phyloP scores from a whole-genome alignment of 73 alveolate species.

The Paramecium octaurelia region DNA sequence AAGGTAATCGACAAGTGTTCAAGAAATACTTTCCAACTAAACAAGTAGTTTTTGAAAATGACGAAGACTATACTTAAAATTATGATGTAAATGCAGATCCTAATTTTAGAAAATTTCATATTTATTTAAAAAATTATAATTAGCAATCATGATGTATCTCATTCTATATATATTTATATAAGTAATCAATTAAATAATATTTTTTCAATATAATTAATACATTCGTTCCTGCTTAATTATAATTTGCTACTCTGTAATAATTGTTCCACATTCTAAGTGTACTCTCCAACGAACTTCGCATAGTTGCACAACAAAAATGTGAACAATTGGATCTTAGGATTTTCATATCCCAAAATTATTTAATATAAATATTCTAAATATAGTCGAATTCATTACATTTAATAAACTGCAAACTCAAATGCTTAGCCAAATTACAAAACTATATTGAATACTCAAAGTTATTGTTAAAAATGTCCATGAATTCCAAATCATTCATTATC shows the following conservation, averaged over 20 bases:
- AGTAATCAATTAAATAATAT: neutral
- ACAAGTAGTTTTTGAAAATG: neutral
- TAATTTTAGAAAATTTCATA: neutral
- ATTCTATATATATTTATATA: neutral
- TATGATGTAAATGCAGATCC: neutral
- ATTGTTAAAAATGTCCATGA: neutral
- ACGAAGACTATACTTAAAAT: neutral
- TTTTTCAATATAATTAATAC: neutral
- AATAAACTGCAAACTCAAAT: neutral
- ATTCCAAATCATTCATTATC: neutral
- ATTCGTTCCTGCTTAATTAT: neutral
- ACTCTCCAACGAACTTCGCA: neutral
- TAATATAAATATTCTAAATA: neutral
- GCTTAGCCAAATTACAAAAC: neutral
- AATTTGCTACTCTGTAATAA: neutral
- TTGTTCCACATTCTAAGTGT: neutral
- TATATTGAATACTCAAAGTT: neutral
- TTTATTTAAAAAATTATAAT: neutral
- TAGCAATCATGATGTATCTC: neutral
- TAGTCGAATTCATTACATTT: neutral
- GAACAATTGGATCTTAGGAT: neutral
- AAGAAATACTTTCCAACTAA: conserved; percentile 9
- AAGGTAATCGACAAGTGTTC: neutral
- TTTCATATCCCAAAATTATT: neutral
- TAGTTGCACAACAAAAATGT: neutral